phyloP scores from a whole-genome alignment of 257 asterid species.

The Plectranthus barbatus region DNA sequence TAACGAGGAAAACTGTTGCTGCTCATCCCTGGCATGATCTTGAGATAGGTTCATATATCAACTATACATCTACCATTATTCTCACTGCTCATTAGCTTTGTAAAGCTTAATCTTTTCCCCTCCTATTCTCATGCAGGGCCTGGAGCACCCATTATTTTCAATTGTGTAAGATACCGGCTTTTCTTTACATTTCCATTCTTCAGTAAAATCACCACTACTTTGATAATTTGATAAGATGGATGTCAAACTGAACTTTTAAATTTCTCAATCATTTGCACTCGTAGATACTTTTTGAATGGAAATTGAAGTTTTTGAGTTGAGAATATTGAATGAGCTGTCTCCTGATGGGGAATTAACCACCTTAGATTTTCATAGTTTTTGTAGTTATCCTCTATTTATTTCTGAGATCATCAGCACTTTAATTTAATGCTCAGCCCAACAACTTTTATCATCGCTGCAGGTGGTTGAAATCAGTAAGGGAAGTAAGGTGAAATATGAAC shows the following conservation, averaged over 20 bases:
- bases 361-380: neutral
- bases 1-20: conserved; percentile 74
- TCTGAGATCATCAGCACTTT: neutral
- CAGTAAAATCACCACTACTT: neutral
- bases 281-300: neutral
- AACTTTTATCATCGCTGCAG: conserved; percentile 33
- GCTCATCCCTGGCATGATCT: conserved; percentile 99
- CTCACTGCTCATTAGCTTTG: neutral
- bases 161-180: conserved; percentile 56
- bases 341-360: neutral
- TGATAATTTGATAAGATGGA: conserved; percentile 5
- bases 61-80: conserved; percentile 8
- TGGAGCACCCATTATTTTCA: conserved; percentile 70
- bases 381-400: neutral
- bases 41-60: conserved; percentile 58
- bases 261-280: neutral
- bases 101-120: neutral
- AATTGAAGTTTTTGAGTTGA: neutral
- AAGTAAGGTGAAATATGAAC: conserved; percentile 95
- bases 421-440: neutral
- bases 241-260: neutral
- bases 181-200: conserved; percentile 3
- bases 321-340: neutral
- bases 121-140: conserved; percentile 61
- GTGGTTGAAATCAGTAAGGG: conserved; percentile 94